Base-by-base conservation (phyloP, 768 basidiomycete species). In the Xerocomus spinulosus region DNA sequence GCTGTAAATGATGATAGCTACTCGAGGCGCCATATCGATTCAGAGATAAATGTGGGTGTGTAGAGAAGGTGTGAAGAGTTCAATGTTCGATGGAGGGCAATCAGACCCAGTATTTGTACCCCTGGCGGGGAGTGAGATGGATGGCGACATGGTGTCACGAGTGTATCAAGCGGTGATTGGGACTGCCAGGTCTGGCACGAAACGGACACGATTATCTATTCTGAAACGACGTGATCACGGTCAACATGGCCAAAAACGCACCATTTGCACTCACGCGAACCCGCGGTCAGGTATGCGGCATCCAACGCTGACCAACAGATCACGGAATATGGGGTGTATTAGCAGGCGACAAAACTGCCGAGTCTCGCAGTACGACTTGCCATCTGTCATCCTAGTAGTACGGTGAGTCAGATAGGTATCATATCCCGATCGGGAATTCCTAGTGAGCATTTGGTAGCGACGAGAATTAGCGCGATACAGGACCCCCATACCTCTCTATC, bases 1-100 rank as follows among this genome's bases (percentile, higher is more conserved):
- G 33, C 79, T 63, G 72, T 89, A 90, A 68, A 87, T 80, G 56
- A 88, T 58, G 63, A 88, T 85, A 46, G 85, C 85, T 52, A 87
- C 67, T 48, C 66, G 59, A 24, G 83, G 78, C 54, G 76, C 59
- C 74, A 77, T 77, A 42, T 42, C 29, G 20, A 5, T 25, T 38
- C 6, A 43, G 23, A 29, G 28, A 26, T 25, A 21, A 9, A 24
- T 12, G 18, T 42, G 7, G 20, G 8, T 10, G 42, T 24, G 32
- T 13, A 15, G 24, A 8, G 21, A 26, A 6, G 15, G 17, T 10
- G 9, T n/a, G 15, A 38, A 38, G 14, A 18, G 20, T 24, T 40
- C 14, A 20, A 33, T 6, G 43, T 29, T 42, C 17, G 45, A 35
- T 28, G 37, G 23, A 33, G 25, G 15, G n/a, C 9, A 10, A 49